These are phyloP conservation scores for Acanthamoeba sp. DNA, from an alignment of 208 protist genomes.

Conservation along the genomic window DNA sequence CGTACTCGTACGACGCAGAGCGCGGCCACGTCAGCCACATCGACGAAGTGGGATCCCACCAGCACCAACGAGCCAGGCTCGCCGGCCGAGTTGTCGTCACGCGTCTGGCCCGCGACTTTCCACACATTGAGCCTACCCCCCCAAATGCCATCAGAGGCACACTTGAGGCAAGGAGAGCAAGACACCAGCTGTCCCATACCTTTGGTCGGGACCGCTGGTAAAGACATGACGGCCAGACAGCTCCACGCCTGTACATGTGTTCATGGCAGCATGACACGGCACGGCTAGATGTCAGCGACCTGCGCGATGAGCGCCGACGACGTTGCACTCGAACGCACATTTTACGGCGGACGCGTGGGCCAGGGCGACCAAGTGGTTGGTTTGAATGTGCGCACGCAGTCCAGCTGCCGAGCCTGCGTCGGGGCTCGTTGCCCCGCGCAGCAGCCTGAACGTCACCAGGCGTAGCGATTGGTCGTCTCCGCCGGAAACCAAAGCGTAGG, in stretches of 20 bases:
- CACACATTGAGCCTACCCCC: constrained; percentile 11
- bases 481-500: not conserved
- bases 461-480: constrained; percentile 28
- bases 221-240: not conserved
- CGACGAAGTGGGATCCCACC: not conserved
- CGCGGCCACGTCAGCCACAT: constrained; percentile 47
- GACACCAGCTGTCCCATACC: not conserved
- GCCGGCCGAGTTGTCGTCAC: not conserved
- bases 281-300: no score
- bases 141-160: not conserved
- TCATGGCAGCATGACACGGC: no score
- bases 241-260: not conserved
- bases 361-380: not conserved
- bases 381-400: not conserved
- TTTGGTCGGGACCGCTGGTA: not conserved
- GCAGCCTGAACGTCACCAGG: not conserved
- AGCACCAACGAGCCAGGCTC: not conserved
- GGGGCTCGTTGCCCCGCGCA: not conserved
- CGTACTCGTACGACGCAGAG: not conserved
- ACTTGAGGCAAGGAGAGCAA: no score
- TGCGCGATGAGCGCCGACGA: no score
- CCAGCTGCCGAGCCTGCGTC: not conserved
- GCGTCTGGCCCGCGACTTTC: not conserved
- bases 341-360: not conserved
- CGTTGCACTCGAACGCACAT: not conserved